Conservation (phyloP, 352 stramenopile species). For the Hyaloperonospora brassicae region DNA sequence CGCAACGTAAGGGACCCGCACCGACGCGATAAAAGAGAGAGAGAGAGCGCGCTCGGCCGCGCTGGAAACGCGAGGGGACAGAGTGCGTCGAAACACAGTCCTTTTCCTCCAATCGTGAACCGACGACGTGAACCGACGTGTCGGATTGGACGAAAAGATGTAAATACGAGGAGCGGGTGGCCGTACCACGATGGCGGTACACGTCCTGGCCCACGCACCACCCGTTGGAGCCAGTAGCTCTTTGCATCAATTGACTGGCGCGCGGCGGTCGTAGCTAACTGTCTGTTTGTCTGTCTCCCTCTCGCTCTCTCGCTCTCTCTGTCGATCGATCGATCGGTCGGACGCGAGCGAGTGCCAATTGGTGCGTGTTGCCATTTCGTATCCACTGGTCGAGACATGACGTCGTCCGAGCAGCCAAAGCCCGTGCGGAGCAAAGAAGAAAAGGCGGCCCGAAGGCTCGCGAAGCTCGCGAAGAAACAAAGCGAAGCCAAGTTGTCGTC, state of each 20-base stretch:
- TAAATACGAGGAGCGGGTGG: not conserved
- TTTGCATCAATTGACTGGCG: conserved; percentile 6
- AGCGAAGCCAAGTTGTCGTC: conserved; percentile 9
- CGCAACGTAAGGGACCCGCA: not conserved
- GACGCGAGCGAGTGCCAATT: no score
- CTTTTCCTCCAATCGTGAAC: conserved; percentile 7
- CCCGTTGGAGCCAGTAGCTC: conserved; percentile 7
- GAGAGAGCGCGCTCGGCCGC: conserved; percentile 3
- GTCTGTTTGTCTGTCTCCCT: no score
- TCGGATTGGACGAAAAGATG: not conserved
- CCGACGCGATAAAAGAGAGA: not conserved
- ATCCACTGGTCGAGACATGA: conserved; percentile 5
- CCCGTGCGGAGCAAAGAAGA: conserved; percentile 48
- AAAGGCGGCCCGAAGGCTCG: conserved; percentile 51
- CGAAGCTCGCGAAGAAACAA: conserved; percentile 47
- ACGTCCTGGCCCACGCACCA: not conserved
- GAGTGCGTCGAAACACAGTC: no score
- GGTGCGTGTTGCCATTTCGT: no score
- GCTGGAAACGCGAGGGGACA: no score
- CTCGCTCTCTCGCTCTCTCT: no score
- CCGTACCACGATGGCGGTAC: not conserved
- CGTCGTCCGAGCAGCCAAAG: conserved; percentile 33
- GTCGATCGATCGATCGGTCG: no score
- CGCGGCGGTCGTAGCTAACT: not conserved
- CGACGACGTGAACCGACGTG: not conserved